These are phyloP conservation scores for Thielaviopsis punctulata DNA, from an alignment of 2,329 filamentous ascomycete species.

Conservation along the genomic window DNA sequence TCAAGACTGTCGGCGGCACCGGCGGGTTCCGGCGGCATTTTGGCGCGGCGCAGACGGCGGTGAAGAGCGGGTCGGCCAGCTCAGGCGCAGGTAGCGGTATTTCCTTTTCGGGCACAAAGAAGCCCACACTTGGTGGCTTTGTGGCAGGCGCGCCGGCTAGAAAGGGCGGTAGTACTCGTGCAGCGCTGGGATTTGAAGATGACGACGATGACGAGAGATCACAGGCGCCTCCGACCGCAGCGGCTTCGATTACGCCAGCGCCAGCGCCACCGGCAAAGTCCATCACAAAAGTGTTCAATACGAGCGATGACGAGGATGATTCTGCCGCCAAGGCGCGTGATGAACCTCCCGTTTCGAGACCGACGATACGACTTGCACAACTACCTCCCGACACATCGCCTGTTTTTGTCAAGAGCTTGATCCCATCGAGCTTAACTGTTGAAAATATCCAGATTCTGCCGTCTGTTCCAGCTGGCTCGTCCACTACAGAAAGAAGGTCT, in stretches of 20 bases:
- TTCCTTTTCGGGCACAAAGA: conserved; percentile 28
- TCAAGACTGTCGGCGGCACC: conserved; percentile 11
- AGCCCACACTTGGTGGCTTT: conserved; percentile 32
- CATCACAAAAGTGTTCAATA: conserved; percentile 53
- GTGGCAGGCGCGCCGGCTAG: conserved; percentile 18
- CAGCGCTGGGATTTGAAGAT: conserved; percentile 19
- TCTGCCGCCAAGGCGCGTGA: conserved; percentile 21
- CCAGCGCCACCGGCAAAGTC: conserved; percentile 1
- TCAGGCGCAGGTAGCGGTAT: conserved; percentile 36
- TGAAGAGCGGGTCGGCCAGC: conserved; percentile 45
- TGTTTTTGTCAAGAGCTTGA: conserved; percentile 39
- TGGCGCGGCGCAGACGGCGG: conserved; percentile 26
- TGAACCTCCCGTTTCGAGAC: conserved; percentile 44
- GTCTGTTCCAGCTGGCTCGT: conserved; percentile 28
- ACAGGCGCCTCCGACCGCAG: conserved; percentile 24
- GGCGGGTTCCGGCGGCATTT: conserved; percentile 45
- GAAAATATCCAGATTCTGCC: conserved; percentile 59
- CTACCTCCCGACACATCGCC: conserved; percentile 44
- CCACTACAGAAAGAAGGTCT: conserved; percentile 47
- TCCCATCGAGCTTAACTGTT: conserved; percentile 43
- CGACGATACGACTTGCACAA: conserved; percentile 43
- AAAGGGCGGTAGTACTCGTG: conserved; percentile 18
- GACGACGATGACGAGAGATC: conserved; percentile 23
- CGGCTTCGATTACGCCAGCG: conserved; percentile 18
- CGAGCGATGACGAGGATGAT: conserved; percentile 41